A percentile compares a stretch with the other conserved stretches of the same genome.
Evolutionary conservation across 257 asterid species (phyloP).

Genomic region (Marsdenia floribunda): DNA sequence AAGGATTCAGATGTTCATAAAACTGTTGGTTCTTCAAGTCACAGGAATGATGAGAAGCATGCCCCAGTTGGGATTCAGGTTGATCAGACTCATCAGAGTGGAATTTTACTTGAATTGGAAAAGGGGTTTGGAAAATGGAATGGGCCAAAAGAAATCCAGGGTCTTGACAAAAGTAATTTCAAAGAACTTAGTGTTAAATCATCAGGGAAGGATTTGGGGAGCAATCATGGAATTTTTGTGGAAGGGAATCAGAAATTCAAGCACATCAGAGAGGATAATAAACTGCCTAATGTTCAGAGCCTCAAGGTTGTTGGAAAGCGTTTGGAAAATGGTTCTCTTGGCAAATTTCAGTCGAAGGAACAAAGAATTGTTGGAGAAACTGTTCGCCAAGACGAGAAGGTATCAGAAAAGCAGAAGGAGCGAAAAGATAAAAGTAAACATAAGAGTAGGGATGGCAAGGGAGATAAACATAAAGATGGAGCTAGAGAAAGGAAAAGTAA

Average conservation of each 20-base stretch:
- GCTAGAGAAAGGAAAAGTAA: slow-evolving; percentile 31
- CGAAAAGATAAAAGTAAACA: slow-evolving; percentile 25
- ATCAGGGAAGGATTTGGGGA: slow-evolving; percentile 24
- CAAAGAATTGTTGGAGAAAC: slow-evolving; percentile 25
- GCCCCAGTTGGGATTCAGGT: slow-evolving; percentile 15
- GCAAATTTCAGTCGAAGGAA: slow-evolving; percentile 22
- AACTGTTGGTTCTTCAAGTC: slow-evolving; percentile 16
- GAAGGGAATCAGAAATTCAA: slow-evolving; percentile 18
- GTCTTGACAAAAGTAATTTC: slow-evolving; percentile 26
- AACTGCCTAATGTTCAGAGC: slow-evolving; percentile 27
- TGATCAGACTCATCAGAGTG: slow-evolving; percentile 8
- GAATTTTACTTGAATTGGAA: slow-evolving; percentile 28
- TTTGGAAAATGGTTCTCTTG: slow-evolving; percentile 28
- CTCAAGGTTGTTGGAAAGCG: slow-evolving; percentile 20
- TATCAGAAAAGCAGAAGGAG: slow-evolving; percentile 29
- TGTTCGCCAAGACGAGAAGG: slow-evolving; percentile 19
- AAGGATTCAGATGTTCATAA: slow-evolving; percentile 32
- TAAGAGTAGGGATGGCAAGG: slow-evolving; percentile 18
- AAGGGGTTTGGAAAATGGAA: slow-evolving; percentile 32
- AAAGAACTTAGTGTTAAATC: slow-evolving; percentile 20
- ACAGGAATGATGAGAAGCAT: slow-evolving; percentile 31
- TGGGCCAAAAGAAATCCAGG: slow-evolving; percentile 30
- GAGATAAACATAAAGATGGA: slow-evolving; percentile 25
- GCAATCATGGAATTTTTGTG: slow-evolving; percentile 15
- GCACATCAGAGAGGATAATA: slow-evolving; percentile 24